A percentile compares a stretch with the other conserved stretches of the same genome.
Evolutionary conservation across 2,329 filamentous ascomycete genomes (phyloP).

Genomic region (Camptophora hylomeconis): DNA sequence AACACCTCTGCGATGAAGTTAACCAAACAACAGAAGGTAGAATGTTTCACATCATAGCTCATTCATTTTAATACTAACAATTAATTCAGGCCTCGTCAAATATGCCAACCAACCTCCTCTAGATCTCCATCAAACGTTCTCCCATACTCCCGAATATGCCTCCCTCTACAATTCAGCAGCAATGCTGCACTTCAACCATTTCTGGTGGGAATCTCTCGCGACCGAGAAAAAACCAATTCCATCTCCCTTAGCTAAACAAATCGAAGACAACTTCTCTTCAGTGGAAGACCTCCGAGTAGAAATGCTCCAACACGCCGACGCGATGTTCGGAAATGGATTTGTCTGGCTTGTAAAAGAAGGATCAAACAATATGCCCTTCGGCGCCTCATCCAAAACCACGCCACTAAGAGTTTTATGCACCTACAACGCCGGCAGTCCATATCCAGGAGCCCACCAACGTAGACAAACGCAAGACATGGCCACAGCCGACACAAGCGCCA

Average conservation of each 20-base stretch:
- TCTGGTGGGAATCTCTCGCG: constrained; percentile 34
- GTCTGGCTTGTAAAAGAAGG: constrained; percentile 73
- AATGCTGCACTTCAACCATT: constrained; percentile 82
- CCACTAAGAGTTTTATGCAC: constrained; percentile 60
- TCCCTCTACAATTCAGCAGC: constrained; percentile 90
- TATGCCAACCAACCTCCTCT: constrained; percentile 28
- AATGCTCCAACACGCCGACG: constrained; percentile 64
- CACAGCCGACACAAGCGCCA: constrained; percentile 22
- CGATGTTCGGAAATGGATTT: constrained; percentile 96
- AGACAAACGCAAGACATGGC: constrained; percentile 39
- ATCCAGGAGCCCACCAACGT: constrained; percentile 72
- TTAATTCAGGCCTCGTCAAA: constrained; percentile 43
- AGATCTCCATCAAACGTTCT: constrained; percentile 60
- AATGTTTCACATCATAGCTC: too few relatives aligned
- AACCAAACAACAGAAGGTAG: constrained; percentile 63
- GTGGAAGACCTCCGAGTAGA: constrained; percentile 69
- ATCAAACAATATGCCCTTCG: too few relatives aligned
- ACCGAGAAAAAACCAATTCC: constrained; percentile 7
- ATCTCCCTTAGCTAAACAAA: constrained; percentile 25
- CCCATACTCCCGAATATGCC: constrained; percentile 65
- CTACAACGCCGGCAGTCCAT: constrained; percentile 83
- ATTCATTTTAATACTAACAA: constrained; percentile 5
- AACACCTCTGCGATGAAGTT: constrained; percentile 58
- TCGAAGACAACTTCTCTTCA: constrained; percentile 64
- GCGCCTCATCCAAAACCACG: constrained; percentile 20